phyloP scores from a whole-genome alignment of 805 yeast genomes.

The Saccharomycopsis synnaedendra region DNA sequence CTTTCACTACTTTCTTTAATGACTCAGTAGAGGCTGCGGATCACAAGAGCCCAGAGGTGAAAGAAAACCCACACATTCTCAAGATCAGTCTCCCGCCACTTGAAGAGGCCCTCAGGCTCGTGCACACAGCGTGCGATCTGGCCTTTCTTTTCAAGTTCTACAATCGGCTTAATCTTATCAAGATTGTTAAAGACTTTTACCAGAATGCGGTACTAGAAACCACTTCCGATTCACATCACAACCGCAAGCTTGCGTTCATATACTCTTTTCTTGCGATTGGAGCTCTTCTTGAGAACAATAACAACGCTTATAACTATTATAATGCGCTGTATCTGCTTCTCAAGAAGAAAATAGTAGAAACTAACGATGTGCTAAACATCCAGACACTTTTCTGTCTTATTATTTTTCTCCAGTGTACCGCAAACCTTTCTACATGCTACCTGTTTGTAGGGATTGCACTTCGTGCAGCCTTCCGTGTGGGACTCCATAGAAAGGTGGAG shows the following conservation, averaged over 20 bases:
- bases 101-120: conserved; percentile 56
- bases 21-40: background rate
- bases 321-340: conserved; percentile 15
- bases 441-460: conserved; percentile 83
- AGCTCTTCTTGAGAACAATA: conserved; percentile 39
- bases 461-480: conserved; percentile 72
- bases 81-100: conserved; percentile 66
- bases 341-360: conserved; percentile 13
- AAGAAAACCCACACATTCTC: conserved; percentile 20
- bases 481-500: conserved; percentile 65
- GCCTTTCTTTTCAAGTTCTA: conserved; percentile 81
- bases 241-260: conserved; percentile 61
- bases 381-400: conserved; percentile 72
- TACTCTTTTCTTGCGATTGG: conserved; percentile 89
- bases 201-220: background rate
- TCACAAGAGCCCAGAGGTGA: background rate
- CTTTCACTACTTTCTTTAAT: background rate
- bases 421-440: conserved; percentile 77
- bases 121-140: conserved; percentile 70
- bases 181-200: conserved; percentile 12
- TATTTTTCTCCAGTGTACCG: conserved; percentile 78
- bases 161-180: conserved; percentile 37
- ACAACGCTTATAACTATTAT: conserved; percentile 15
- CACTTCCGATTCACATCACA: conserved; percentile 3
- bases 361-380: conserved; percentile 14